Evolutionary conservation across 768 basidiomycete genomes (phyloP).

Genomic region (Lactifluus pinguis): DNA sequence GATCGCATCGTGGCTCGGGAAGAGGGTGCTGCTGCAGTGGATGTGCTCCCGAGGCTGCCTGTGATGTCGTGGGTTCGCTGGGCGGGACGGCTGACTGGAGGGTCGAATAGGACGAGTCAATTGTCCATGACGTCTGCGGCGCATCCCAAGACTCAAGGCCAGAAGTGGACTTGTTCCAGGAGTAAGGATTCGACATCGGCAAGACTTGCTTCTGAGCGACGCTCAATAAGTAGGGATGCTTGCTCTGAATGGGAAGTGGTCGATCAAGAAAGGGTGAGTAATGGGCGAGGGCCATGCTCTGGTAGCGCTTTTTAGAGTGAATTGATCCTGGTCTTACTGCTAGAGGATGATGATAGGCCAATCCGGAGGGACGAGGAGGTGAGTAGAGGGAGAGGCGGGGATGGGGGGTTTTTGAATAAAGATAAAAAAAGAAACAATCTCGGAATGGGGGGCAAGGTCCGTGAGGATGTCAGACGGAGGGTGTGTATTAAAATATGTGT

Average conservation of each 20-base stretch:
- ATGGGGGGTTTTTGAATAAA: not conserved
- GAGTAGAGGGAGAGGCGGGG: not conserved
- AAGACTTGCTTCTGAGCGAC: constrained; percentile 2
- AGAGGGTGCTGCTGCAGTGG: constrained; percentile 11
- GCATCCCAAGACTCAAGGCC: constrained; percentile 8
- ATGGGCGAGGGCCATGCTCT: constrained; percentile 18
- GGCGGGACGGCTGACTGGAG: constrained; percentile 15
- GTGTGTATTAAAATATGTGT: constrained; percentile 14
- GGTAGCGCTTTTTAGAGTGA: constrained; percentile 13
- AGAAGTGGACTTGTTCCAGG: constrained; percentile 15
- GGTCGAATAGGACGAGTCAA: constrained; percentile 17
- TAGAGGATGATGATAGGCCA: not conserved
- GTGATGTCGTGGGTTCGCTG: constrained; percentile 5
- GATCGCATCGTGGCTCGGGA: constrained; percentile 15
- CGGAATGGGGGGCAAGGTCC: constrained; percentile 9
- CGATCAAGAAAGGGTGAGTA: constrained; percentile 17
- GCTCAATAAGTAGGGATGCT: constrained; percentile 16
- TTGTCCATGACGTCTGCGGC: constrained; percentile 18
- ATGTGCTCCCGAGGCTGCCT: constrained; percentile 5
- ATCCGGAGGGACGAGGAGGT: not conserved
- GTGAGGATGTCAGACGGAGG: constrained; percentile 5
- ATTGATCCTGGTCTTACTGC: not conserved
- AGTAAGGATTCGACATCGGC: constrained; percentile 14
- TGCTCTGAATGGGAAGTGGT: constrained; percentile 15
- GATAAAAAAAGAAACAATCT: constrained; percentile 7